Evolutionary conservation across 2,329 filamentous ascomycete species (phyloP), one percentile per base, ranked within the genome.

Genomic region (Aaosphaeria pasadenensis): DNA sequence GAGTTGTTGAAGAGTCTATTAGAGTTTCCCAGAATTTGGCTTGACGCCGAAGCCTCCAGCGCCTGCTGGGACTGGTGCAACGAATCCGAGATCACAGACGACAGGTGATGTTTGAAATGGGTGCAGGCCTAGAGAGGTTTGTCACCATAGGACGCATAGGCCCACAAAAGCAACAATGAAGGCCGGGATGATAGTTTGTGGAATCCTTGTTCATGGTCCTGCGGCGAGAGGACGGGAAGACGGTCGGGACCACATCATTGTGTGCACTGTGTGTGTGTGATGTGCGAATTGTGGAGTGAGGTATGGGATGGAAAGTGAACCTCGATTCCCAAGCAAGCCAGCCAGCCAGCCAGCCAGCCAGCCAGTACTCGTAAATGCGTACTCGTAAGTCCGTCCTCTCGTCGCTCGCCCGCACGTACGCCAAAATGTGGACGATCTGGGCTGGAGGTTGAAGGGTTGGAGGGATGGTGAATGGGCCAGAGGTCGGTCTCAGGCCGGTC

Each of bases 31-130:
- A 24, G 17, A 24, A 24, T 24, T 46, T 49, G 57, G 51, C 49
- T 59, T 52, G 52, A 56, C 53, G 61, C 52, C 57, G 49, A 67
- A 62, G 60, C 63, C 60, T 58, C 51, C 58, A 60, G 65, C 62
- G 63, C 64, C 63, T 67, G 56, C 57, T 59, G 56, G 51, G 52
- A 60, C 44, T 52, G 40, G 52, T 45, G 44, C 50, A 42, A 46
- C 51, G 53, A 52, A 63, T 62, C 54, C 56, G 56, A 46, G 48
- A 30, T 39, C 50, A 46, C 39, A 24, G 42, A 39, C 35, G 41
- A 46, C 42, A 49, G 50, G 51, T 52, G 44, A 54, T 48, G 53
- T 43, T 49, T 46, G 40, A 45, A 31, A 51, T 44, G 35, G 44
- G 47, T 48, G 53, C 50, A 51, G 50, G 42, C 39, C 36, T 38